A percentile compares a stretch with the other conserved stretches of the same genome.
Conservation (phyloP, 1,284 basidiomycete species). For the Rhodotorula sp. region DNA sequence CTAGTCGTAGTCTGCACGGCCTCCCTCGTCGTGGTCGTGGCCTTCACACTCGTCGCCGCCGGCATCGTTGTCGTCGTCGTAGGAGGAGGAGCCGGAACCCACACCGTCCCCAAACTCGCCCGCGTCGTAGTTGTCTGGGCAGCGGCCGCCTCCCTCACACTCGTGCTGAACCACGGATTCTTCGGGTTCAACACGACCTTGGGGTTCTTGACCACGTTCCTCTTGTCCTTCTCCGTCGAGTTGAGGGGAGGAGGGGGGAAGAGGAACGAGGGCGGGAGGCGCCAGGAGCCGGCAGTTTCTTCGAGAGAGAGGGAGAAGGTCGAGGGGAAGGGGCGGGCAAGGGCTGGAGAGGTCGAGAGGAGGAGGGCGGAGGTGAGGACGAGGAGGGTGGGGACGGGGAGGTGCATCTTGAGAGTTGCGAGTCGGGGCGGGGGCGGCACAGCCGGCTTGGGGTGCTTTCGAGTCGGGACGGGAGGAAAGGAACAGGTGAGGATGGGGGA, state of each 20-base stretch:
- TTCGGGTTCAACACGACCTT: slow-evolving; percentile 26
- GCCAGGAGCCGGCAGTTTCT: no score
- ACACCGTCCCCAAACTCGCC: not conserved
- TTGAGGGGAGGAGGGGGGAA: not conserved
- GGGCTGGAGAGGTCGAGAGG: not conserved
- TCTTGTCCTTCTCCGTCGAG: not conserved
- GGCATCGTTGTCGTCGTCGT: not conserved
- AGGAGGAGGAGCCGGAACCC: not conserved
- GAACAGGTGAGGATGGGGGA: not conserved
- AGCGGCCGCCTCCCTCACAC: not conserved
- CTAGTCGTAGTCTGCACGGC: not conserved
- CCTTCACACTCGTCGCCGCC: not conserved
- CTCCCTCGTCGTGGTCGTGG: not conserved
- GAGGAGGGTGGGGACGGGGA: not conserved
- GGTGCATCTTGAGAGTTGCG: no score
- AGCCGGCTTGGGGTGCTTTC: not conserved
- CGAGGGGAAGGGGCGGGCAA: not conserved
- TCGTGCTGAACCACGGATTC: slow-evolving; percentile 19
- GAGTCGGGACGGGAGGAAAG: not conserved
- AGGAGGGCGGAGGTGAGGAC: not conserved
- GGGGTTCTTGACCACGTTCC: slow-evolving; percentile 19
- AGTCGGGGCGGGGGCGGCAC: not conserved
- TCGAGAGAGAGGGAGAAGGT: not conserved
- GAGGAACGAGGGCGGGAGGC: not conserved
- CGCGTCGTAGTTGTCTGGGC: not conserved